Evolutionary conservation across 2,329 filamentous ascomycete species (phyloP).

Genomic region (Claviceps cyperi): DNA sequence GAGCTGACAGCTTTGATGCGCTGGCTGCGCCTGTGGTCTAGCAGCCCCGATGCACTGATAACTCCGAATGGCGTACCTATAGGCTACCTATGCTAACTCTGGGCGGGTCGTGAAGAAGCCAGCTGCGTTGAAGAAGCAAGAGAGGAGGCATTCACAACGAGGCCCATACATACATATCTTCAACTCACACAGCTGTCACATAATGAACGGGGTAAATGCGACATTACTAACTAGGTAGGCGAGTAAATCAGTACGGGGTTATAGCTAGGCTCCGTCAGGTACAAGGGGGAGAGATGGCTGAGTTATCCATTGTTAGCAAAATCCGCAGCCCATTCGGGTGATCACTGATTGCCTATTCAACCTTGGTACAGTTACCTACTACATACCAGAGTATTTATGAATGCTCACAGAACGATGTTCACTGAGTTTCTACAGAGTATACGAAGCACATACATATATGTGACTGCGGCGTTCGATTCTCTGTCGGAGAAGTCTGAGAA

Average conservation of each 20-base stretch:
- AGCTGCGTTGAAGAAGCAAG: too few species aligned
- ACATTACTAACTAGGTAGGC: neutral
- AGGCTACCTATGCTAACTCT: too few species aligned
- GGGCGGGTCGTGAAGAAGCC: too few species aligned
- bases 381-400: too few species aligned
- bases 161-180: neutral
- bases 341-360: too few species aligned
- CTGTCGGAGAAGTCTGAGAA: neutral
- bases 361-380: too few species aligned
- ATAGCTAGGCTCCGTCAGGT: constrained; percentile 1
- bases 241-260: neutral
- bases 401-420: neutral
- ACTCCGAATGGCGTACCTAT: too few species aligned
- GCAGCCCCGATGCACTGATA: too few species aligned
- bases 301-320: neutral
- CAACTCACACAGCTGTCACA: neutral
- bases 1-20: too few species aligned
- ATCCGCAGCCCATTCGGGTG: neutral
- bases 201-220: neutral
- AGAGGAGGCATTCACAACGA: too few species aligned
- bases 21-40: too few species aligned
- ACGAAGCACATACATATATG: neutral
- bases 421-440: neutral
- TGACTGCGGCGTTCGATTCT: neutral
- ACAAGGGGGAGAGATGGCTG: neutral